phyloP scores from a whole-genome alignment of 2,329 filamentous ascomycete species.

The Epichloe scottii region DNA sequence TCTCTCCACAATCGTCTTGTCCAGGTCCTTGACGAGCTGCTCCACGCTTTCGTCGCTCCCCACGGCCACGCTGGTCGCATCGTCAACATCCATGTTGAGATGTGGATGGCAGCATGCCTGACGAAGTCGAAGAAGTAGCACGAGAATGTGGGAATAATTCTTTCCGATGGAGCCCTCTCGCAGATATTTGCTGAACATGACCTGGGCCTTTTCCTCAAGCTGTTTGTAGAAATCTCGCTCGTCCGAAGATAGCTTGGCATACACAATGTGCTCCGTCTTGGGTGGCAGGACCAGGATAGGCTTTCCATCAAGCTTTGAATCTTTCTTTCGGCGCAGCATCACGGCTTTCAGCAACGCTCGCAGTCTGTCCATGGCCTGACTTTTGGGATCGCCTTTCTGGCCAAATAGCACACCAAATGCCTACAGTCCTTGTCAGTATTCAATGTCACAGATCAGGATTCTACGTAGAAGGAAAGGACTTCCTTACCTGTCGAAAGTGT shows the following conservation, averaged over 20 bases:
- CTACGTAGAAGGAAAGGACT: too few species aligned
- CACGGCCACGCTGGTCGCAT: constrained; percentile 23
- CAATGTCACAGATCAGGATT: not conserved
- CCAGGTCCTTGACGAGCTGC: constrained; percentile 49
- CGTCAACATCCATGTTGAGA: constrained; percentile 21
- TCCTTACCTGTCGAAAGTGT: constrained; percentile 43
- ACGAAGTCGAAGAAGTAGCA: constrained; percentile 68
- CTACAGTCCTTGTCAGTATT: constrained; percentile 14
- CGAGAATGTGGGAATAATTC: constrained; percentile 66
- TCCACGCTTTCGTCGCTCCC: constrained; percentile 34
- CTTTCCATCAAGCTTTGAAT: constrained; percentile 64
- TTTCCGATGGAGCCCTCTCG: constrained; percentile 52
- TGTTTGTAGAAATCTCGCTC: constrained; percentile 70
- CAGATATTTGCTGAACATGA: constrained; percentile 68
- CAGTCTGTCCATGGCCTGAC: constrained; percentile 56
- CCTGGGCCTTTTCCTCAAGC: constrained; percentile 53
- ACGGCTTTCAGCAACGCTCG: constrained; percentile 68
- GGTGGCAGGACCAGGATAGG: constrained; percentile 67
- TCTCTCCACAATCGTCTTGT: constrained; percentile 48
- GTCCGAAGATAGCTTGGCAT: constrained; percentile 57
- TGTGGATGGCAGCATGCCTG: constrained; percentile 45
- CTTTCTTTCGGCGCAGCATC: constrained; percentile 72
- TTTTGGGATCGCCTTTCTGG: constrained; percentile 34
- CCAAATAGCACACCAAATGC: constrained; percentile 30
- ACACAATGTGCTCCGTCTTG: constrained; percentile 64